phyloP scores from a whole-genome alignment of 257 asterid genomes.

The Vinca minor region DNA sequence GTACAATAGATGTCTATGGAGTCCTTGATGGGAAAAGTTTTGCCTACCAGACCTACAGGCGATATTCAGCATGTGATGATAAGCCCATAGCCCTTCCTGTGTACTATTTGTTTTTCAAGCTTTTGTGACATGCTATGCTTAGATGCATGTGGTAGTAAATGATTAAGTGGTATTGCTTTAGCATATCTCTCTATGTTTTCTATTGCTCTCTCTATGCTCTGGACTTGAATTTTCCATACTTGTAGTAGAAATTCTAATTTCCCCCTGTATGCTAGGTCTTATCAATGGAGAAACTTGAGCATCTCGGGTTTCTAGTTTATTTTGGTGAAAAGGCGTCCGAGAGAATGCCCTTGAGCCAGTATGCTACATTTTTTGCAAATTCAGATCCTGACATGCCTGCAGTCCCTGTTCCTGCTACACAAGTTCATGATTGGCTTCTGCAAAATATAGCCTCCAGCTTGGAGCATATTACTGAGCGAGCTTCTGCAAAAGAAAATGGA shows the following conservation, averaged over 20 bases:
- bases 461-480: conserved; percentile 70
- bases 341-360: conserved; percentile 66
- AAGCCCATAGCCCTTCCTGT: neutral
- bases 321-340: conserved; percentile 73
- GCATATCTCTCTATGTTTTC: neutral
- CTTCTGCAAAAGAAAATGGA: conserved; percentile 73
- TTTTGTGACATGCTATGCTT: neutral
- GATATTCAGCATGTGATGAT: neutral
- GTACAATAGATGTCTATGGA: neutral
- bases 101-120: neutral
- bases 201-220: neutral
- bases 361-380: conserved; percentile 81
- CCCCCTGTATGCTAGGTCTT: conserved; percentile 46
- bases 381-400: conserved; percentile 98
- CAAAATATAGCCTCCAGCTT: conserved; percentile 66
- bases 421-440: conserved; percentile 84
- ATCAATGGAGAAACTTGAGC: conserved; percentile 76
- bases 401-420: conserved; percentile 82
- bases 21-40: neutral
- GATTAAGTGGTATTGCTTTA: neutral
- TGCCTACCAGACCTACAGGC: neutral
- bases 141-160: neutral
- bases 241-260: conserved; percentile 16
- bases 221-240: neutral
- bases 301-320: conserved; percentile 68